phyloP scores from a whole-genome alignment of 2,329 filamentous ascomycete genomes.

The Colletotrichum sp. region DNA sequence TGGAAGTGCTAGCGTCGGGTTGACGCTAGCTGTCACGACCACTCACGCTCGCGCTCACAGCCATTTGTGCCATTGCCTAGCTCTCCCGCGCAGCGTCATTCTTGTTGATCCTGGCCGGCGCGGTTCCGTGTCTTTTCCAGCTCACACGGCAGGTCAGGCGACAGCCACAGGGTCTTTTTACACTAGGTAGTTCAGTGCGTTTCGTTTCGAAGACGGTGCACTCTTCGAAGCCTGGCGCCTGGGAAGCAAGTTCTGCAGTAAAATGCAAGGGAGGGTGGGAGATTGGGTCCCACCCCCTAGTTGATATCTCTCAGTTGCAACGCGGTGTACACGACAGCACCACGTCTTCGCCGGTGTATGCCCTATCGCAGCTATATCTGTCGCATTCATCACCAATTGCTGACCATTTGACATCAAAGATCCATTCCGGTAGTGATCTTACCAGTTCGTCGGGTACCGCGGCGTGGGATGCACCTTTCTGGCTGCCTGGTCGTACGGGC shows the following conservation, averaged over 20 bases:
- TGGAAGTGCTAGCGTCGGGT: background rate
- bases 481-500: background rate
- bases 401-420: background rate
- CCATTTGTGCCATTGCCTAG: background rate
- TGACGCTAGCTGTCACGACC: background rate
- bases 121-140: background rate
- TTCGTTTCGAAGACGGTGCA: background rate
- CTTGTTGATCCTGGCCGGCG: background rate
- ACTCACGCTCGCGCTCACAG: background rate
- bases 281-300: constrained; percentile 3
- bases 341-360: constrained; percentile 7
- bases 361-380: constrained; percentile 2
- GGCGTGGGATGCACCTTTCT: background rate
- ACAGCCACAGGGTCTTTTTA: background rate
- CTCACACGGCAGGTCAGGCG: background rate
- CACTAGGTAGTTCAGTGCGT: background rate
- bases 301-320: background rate
- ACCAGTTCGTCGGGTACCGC: background rate
- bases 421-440: background rate
- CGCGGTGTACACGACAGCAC: background rate
- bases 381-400: background rate
- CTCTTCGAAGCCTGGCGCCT: background rate
- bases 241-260: background rate
- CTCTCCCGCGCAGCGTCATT: background rate
- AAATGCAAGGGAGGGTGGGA: background rate